Percentiles rank a stretch among this genome's conserved stretches.
Conservation (phyloP, 176 grass and related monocot species). For the Carex pumila region DNA sequence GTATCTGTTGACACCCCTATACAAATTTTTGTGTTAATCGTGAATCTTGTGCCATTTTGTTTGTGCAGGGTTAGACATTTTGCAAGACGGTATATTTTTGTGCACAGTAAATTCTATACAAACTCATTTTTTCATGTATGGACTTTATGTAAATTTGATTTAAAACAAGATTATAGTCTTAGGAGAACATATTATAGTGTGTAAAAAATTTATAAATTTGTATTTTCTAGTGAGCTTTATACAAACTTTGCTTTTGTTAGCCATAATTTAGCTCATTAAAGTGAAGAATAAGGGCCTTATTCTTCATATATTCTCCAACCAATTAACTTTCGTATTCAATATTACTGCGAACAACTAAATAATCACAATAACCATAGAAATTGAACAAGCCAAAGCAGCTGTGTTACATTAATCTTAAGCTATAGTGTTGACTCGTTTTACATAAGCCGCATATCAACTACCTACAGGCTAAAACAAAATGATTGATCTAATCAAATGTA, state of each 20-base stretch:
- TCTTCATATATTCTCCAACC: too few species aligned
- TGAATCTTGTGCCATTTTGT: too few species aligned
- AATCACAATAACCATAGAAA: neutral
- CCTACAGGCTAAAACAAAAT: neutral
- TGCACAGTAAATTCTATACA: neutral
- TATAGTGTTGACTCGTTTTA: conserved; percentile 6
- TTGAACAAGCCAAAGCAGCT: neutral
- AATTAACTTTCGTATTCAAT: neutral
- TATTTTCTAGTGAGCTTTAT: too few species aligned
- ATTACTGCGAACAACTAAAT: neutral
- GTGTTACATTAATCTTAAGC: neutral
- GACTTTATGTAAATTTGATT: neutral
- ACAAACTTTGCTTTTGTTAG: neutral
- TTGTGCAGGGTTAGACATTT: neutral
- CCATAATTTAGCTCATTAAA: too few species aligned
- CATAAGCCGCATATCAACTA: conserved; percentile 24
- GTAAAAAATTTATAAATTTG: neutral
- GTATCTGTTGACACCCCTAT: too few species aligned
- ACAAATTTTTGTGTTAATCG: too few species aligned
- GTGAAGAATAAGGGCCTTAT: too few species aligned
- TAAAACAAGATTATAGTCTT: neutral
- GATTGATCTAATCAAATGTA: conserved; percentile 2
- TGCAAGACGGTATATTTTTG: neutral
- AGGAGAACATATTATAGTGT: neutral
- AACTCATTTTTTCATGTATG: neutral